Evolutionary conservation across 2,329 filamentous ascomycete genomes (phyloP), one percentile per base, ranked within the genome.

Genomic region (Colletotrichum spinosum): DNA sequence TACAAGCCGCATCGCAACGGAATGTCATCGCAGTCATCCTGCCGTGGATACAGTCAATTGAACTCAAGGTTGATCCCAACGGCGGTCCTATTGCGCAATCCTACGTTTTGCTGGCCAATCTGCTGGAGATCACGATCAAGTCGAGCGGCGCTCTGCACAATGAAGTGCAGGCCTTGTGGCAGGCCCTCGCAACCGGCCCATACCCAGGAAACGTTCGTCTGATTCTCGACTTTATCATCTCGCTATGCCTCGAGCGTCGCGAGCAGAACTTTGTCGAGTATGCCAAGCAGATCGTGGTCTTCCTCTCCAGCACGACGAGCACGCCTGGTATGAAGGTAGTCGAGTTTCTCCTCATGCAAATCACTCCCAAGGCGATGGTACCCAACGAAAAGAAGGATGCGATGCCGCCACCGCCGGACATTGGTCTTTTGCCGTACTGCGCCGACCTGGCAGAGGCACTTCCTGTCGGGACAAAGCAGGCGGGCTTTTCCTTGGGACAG

Each of bases 251-350:
- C 10, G 96, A 99, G 72, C 90, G 95, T 38, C 90, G 95, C 53
- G 97, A 99, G 76, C 96, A 99, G 73, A 98, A 97, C 72, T 99
- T 97, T 76, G 95, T 99, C 60, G 93, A 97, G 71, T 97, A 97
- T 74, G 95, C 95, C 6, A 99, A 98, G 80, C 96, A 99, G 77
- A 96, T 99, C 56, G 94, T 98, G 13, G 97, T 99, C 1, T 98
- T 97, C 75, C 78, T 99, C 6, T 97, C 96, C 0, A 96, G 93
- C 69, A 97, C 86, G 0, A 84, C 82, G 68, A 86, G 81, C 86
- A 73, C 91, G 79, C 74, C 94, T 2, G 94, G 94, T 1, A 90
- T 92, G 52, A 97, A 97, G 73, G 94, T 99, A 3, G 90, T 99
- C 10, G 96, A 99, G 69, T 97, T 97, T 70, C 84, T 99, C 59